A percentile compares a stretch with the other conserved stretches of the same genome.
Evolutionary conservation across 2,329 filamentous ascomycete species (phyloP).

Genomic region (Dendryphion nanum): DNA sequence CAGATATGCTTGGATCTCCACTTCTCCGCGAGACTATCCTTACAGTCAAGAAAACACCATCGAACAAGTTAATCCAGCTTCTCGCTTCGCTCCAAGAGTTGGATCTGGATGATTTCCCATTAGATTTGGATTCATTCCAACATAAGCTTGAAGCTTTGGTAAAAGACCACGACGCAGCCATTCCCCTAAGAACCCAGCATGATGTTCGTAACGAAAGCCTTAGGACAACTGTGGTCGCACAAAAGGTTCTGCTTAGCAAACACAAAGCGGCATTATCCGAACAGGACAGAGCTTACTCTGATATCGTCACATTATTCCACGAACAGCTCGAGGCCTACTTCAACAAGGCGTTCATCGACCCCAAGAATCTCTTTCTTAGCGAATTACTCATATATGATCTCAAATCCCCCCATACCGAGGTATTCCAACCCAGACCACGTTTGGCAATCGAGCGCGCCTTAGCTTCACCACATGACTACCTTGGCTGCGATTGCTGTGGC

Average conservation of each 20-base stretch:
- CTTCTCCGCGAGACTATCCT: constrained; percentile 56
- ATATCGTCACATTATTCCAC: constrained; percentile 59
- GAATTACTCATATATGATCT: constrained; percentile 77
- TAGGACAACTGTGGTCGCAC: constrained; percentile 75
- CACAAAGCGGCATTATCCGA: constrained; percentile 69
- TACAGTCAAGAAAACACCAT: constrained; percentile 59
- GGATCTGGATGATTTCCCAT: constrained; percentile 13
- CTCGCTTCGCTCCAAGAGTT: constrained; percentile 34
- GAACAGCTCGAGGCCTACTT: constrained; percentile 52
- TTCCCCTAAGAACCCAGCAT: constrained; percentile 69
- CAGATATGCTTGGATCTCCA: constrained; percentile 54
- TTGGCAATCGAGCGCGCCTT: constrained; percentile 70
- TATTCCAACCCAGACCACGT: constrained; percentile 73
- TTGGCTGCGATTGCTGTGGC: constrained; percentile 68
- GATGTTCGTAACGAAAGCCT: constrained; percentile 67
- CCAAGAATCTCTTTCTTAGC: constrained; percentile 58
- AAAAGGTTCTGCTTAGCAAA: constrained; percentile 76
- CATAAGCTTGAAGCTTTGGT: constrained; percentile 36
- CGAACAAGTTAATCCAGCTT: constrained; percentile 51
- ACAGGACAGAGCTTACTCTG: constrained; percentile 69
- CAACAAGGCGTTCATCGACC: constrained; percentile 45
- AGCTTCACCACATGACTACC: constrained; percentile 71
- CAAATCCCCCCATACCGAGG: constrained; percentile 66
- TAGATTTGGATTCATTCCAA: constrained; percentile 19
- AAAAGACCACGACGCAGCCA: constrained; percentile 17